Evolutionary conservation across 768 basidiomycete genomes (phyloP).

Genomic region (Naematelia aurantialba): DNA sequence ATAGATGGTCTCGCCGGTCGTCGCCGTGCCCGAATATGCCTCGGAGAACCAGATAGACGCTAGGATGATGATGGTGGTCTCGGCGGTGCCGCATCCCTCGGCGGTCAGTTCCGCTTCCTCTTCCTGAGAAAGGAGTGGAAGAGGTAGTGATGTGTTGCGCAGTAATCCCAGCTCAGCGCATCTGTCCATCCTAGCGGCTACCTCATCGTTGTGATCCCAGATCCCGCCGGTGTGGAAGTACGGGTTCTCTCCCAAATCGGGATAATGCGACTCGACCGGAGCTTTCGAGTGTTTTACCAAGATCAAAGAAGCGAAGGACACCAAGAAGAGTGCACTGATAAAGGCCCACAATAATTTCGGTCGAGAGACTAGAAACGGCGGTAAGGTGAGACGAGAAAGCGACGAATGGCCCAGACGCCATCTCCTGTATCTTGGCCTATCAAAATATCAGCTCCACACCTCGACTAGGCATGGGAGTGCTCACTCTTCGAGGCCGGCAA

Average conservation of each 20-base stretch:
- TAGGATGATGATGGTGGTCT: constrained; percentile 41
- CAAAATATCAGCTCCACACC: neutral
- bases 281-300: neutral
- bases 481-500: neutral
- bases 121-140: neutral
- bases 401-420: neutral
- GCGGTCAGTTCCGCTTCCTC: constrained; percentile 20
- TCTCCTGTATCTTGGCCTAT: neutral
- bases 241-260: constrained; percentile 17
- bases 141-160: constrained; percentile 26
- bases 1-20: constrained; percentile 29
- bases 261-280: neutral
- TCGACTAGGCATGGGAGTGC: neutral
- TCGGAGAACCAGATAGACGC: constrained; percentile 35
- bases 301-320: neutral
- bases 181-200: constrained; percentile 25
- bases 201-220: constrained; percentile 39
- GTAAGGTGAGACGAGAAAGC: neutral
- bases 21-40: constrained; percentile 27
- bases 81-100: constrained; percentile 36
- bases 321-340: neutral
- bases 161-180: constrained; percentile 32
- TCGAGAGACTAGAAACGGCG: neutral
- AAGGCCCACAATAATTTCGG: neutral
- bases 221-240: constrained; percentile 36